Evolutionary conservation across 2,329 filamentous ascomycete species (phyloP), one percentile per base, ranked within the genome.

Genomic region (Didymella exigua): DNA sequence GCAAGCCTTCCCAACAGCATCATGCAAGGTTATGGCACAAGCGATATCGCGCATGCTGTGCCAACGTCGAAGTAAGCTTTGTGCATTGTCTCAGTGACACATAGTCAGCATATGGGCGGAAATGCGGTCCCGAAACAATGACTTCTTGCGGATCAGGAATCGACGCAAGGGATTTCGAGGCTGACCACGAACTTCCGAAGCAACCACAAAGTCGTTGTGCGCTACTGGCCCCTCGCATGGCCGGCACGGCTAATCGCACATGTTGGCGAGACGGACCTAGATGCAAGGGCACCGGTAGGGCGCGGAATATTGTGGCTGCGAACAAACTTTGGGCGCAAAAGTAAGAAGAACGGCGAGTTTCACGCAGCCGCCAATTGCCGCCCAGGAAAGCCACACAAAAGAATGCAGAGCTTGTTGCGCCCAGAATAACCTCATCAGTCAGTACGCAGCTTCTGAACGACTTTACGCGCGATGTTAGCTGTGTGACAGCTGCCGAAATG

Each of bases 31-130:
- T 40, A 14, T 14, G 1, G 19, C 5, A 8, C 23, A 11, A 36
- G 31, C n/a, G 23, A 37, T 40, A 46, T 34, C 23, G 21, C 18
- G 18, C 38, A 51, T 38, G 47, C 40, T 33, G 58, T 60, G 36
- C 42, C 18, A 46, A 55, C 41, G 52, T 55, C 52, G 13, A 46
- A 42, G 41, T 24, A 46, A 46, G 46, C 52, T 55, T 55, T 42
- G 18, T 31, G 41, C 42, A 38, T 44, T 53, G 56, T 55, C 54
- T 55, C 47, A 49, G 56, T 60, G 10, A 41, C 54, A 62, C 56
- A 58, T 54, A 56, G 56, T 5, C 18, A 46, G 29, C 52, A 53
- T 38, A 26, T 33, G 33, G 44, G 38, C 33, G 13, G 21, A 27
- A 19, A 11, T 10, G 44, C 38, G 13, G 29, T 46, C 24, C 6